A percentile compares a stretch with the other conserved stretches of the same genome.
These are phyloP conservation scores for Termitomyces eurrhizus DNA, from an alignment of 768 basidiomycete species.

Conservation along the genomic window DNA sequence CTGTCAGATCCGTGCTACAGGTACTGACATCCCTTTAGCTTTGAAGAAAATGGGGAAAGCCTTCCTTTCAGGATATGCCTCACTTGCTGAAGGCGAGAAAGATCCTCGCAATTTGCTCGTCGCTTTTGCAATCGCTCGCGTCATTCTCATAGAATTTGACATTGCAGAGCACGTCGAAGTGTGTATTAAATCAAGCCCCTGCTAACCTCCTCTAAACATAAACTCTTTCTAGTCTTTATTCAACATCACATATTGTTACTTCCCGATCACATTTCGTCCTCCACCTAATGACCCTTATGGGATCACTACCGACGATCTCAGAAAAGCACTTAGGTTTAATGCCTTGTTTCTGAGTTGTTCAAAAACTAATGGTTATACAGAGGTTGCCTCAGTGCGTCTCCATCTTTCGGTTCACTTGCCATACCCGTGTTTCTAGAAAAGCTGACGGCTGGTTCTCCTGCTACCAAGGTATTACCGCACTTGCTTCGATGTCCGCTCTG, in stretches of 20 bases:
- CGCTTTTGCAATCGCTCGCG: constrained; percentile 85
- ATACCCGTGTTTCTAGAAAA: constrained; percentile 92
- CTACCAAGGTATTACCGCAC: constrained; percentile 66
- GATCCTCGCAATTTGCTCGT: constrained; percentile 92
- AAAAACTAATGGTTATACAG: constrained; percentile 28
- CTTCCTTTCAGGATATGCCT: constrained; percentile 74
- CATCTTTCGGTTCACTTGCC: constrained; percentile 79
- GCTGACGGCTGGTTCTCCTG: constrained; percentile 73
- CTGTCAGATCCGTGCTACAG: background rate
- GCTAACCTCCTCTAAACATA: background rate
- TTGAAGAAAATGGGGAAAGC: constrained; percentile 67
- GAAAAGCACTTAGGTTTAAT: constrained; percentile 44
- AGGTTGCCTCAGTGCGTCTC: constrained; percentile 71
- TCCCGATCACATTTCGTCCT: constrained; percentile 95
- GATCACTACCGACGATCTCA: constrained; percentile 85
- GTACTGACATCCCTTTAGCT: constrained; percentile 33
- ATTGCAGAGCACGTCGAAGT: constrained; percentile 75
- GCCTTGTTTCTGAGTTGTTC: background rate
- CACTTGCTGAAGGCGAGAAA: constrained; percentile 92
- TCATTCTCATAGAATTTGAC: constrained; percentile 87
- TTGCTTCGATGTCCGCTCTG: background rate
- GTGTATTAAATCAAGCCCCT: constrained; percentile 15
- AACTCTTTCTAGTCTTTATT: constrained; percentile 64
- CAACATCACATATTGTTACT: constrained; percentile 96
- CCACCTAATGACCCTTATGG: constrained; percentile 93